Base-by-base conservation (phyloP, 805 yeast genomes). In the Cyberlindnera euphorbiiphila region DNA sequence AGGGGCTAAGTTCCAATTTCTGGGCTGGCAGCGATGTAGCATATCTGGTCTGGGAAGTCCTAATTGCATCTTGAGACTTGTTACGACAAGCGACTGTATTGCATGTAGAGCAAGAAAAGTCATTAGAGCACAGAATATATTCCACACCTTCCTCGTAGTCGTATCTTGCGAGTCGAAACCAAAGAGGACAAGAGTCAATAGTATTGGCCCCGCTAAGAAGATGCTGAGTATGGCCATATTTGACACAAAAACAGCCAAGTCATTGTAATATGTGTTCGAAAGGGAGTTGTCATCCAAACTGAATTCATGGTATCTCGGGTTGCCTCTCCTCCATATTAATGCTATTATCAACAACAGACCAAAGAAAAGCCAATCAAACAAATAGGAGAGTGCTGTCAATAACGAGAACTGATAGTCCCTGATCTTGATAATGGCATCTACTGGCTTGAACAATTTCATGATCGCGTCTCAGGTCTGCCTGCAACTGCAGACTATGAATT, bases 11-110 rank as follows among this genome's bases (percentile, higher is more conserved):
- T 42, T 57, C 27, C 46, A 52, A 0, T 54, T 50, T 11, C 56
- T 48, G 1, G 79, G 80, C 3, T 56, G 39, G 46, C 81, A 76
- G 31, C 81, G 56, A 15, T 65, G 61, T 17, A 76, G 50, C 49
- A 76, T 66, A 47, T 76, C 81, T 1, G 81, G 81, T 35, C 80
- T 56, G 14, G 69, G 75, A 15, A 69, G 48, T 5, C 77, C 79
- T 22, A 73, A 49, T 22, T 53, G 53, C 50, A 73, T 72, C 55
- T 76, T 75, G 37, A 76, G 52, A 9, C 72, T 50, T 28, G 66
- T 61, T 4, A 71, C 70, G 7, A 65, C 43, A 32, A 64, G 37
- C 16, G 66, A 47, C 39, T 69, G 73, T 14, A 59, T 49, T 0
- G 70, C 50, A 26, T 61, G 55, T 7, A 68, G 56, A 1, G 68